Percentiles rank a stretch among this genome's conserved stretches.
These are phyloP conservation scores for Batkoa obscura DNA, from an alignment of 371 early-diverging fungal genomes.

Conservation along the genomic window DNA sequence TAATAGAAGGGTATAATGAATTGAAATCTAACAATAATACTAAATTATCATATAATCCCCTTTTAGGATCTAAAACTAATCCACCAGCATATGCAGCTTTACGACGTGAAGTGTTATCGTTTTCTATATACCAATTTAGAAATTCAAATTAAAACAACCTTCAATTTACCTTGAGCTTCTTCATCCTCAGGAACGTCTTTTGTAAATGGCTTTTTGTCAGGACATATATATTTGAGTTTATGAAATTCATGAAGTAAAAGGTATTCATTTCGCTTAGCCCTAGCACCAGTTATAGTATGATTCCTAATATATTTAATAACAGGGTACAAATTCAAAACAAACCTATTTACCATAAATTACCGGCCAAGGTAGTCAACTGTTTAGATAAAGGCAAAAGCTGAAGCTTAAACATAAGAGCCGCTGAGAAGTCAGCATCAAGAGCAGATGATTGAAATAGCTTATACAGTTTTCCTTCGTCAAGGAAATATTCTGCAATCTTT, in stretches of 20 bases:
- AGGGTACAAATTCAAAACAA: background rate
- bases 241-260: slow-evolving; percentile 96
- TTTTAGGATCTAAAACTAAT: slow-evolving; percentile 95
- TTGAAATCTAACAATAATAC: slow-evolving; percentile 98
- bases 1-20: slow-evolving; percentile 99
- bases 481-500: slow-evolving; percentile 46
- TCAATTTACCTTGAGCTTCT: slow-evolving; percentile 11
- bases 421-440: slow-evolving; percentile 65
- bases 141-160: slow-evolving; percentile 4
- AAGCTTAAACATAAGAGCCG: slow-evolving; percentile 66
- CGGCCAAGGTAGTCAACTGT: slow-evolving; percentile 84
- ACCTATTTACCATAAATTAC: slow-evolving; percentile 65
- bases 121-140: slow-evolving; percentile 14
- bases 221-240: slow-evolving; percentile 70
- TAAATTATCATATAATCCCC: slow-evolving; percentile 92
- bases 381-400: slow-evolving; percentile 85
- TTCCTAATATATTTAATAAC: slow-evolving; percentile 15
- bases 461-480: slow-evolving; percentile 30
- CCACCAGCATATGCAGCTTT: slow-evolving; percentile 97
- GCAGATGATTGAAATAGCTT: slow-evolving; percentile 60
- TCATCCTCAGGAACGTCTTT: slow-evolving; percentile 11
- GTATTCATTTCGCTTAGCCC: slow-evolving; percentile 97
- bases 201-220: slow-evolving; percentile 34
- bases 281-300: slow-evolving; percentile 76
- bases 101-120: slow-evolving; percentile 29